These are phyloP conservation scores for Hymenoscyphus fraxineus DNA, from an alignment of 2,329 filamentous ascomycete genomes.

Conservation along the genomic window DNA sequence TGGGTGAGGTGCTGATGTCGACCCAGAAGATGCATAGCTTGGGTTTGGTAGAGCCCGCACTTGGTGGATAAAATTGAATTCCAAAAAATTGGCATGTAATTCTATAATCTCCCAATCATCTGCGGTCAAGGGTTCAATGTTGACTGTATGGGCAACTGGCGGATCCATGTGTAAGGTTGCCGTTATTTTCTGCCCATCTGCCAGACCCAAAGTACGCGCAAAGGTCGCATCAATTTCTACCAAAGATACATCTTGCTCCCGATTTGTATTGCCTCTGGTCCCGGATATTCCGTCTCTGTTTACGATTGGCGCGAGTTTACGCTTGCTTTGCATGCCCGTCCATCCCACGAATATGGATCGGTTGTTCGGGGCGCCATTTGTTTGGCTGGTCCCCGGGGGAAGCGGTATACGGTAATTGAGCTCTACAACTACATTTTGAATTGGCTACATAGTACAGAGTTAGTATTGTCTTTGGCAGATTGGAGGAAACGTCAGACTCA, in stretches of 20 bases:
- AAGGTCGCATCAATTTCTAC: constrained; percentile 88
- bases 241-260: constrained; percentile 71
- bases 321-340: constrained; percentile 97
- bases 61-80: constrained; percentile 88
- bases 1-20: constrained; percentile 62
- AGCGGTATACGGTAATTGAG: constrained; percentile 67
- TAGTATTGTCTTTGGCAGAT: background rate
- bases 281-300: constrained; percentile 68
- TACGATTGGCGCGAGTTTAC: constrained; percentile 69
- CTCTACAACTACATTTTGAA: constrained; percentile 95
- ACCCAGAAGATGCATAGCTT: constrained; percentile 52
- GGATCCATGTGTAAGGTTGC: constrained; percentile 79
- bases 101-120: constrained; percentile 99
- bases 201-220: constrained; percentile 70
- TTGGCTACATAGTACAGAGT: constrained; percentile 52
- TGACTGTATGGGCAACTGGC: constrained; percentile 85
- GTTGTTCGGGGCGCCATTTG: constrained; percentile 47
- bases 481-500: constrained; percentile 44
- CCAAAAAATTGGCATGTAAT: constrained; percentile 90
- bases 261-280: constrained; percentile 49
- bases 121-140: constrained; percentile 91
- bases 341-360: constrained; percentile 85
- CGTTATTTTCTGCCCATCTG: constrained; percentile 75
- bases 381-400: constrained; percentile 44
- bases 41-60: constrained; percentile 93